Evolutionary conservation across 1,284 basidiomycete genomes (phyloP).

Genomic region (Cryptococcus jaspeensis): DNA sequence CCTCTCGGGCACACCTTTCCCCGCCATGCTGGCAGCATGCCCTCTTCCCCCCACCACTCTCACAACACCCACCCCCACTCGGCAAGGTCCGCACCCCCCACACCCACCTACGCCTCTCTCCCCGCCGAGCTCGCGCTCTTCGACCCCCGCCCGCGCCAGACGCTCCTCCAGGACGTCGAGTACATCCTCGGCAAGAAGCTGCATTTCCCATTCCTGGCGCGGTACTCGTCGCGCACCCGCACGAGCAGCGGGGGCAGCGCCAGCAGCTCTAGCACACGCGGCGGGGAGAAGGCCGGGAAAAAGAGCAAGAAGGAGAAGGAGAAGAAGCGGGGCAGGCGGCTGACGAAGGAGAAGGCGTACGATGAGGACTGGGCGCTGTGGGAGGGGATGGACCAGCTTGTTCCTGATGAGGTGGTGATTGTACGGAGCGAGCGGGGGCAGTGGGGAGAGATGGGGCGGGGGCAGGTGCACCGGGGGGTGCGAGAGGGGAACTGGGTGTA

Average conservation of each 20-base stretch:
- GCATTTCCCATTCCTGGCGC: constrained; percentile 27
- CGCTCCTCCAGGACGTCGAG: constrained; percentile 30
- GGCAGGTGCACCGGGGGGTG: constrained; percentile 19
- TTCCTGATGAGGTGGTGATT: constrained; percentile 10
- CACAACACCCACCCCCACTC: too few species aligned
- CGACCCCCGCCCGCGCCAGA: constrained; percentile 24
- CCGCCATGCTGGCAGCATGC: background rate
- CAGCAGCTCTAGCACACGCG: background rate
- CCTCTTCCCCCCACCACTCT: background rate
- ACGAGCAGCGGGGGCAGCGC: background rate
- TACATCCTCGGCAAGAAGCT: constrained; percentile 32
- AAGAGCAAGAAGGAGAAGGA: constrained; percentile 8
- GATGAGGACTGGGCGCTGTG: constrained; percentile 7
- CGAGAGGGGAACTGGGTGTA: constrained; percentile 32
- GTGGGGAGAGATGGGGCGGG: background rate
- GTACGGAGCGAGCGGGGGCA: too few species aligned
- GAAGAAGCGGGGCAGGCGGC: constrained; percentile 9
- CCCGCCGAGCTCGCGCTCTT: constrained; percentile 28
- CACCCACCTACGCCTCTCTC: background rate
- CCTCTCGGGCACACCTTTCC: constrained; percentile 2
- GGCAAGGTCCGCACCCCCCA: too few species aligned
- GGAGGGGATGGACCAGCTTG: constrained; percentile 17
- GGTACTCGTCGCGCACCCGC: background rate
- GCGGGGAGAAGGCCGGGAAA: constrained; percentile 4
- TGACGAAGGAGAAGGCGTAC: constrained; percentile 19